These are phyloP conservation scores for Vitis amurensis DNA, from an alignment of 164 flowering plant species.

Conservation along the genomic window DNA sequence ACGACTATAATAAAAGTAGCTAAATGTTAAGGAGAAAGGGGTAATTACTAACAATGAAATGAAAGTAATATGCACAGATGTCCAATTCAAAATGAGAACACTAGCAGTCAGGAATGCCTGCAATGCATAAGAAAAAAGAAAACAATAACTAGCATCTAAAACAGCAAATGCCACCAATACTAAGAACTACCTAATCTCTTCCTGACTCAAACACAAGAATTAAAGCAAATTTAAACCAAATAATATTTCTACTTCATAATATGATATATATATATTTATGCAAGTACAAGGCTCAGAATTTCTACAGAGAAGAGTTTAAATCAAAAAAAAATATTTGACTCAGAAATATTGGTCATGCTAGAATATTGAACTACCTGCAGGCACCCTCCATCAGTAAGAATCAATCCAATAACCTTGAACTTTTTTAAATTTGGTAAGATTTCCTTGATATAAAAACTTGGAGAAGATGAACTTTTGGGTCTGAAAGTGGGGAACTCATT, in stretches of 20 bases:
- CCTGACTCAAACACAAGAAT: too few relatives aligned
- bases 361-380: slow-evolving; percentile 60
- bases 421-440: slow-evolving; percentile 67
- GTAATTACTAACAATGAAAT: background rate
- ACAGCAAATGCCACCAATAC: background rate
- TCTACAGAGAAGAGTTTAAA: too few relatives aligned
- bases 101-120: background rate
- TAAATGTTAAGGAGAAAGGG: background rate
- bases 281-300: background rate
- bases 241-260: too few relatives aligned
- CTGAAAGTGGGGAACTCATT: slow-evolving; percentile 64
- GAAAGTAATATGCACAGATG: background rate
- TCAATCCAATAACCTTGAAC: slow-evolving; percentile 68
- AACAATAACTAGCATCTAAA: slow-evolving; percentile 2
- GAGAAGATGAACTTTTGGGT: slow-evolving; percentile 67
- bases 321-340: background rate
- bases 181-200: too few relatives aligned
- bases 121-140: background rate
- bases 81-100: background rate
- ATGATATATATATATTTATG: background rate
- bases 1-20: background rate
- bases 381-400: slow-evolving; percentile 76
- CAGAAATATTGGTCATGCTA: too few relatives aligned
- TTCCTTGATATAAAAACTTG: slow-evolving; percentile 56
- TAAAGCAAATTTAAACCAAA: too few relatives aligned